Evolutionary conservation across 2,329 filamentous ascomycete species (phyloP).

Genomic region (Xylaria sp.): DNA sequence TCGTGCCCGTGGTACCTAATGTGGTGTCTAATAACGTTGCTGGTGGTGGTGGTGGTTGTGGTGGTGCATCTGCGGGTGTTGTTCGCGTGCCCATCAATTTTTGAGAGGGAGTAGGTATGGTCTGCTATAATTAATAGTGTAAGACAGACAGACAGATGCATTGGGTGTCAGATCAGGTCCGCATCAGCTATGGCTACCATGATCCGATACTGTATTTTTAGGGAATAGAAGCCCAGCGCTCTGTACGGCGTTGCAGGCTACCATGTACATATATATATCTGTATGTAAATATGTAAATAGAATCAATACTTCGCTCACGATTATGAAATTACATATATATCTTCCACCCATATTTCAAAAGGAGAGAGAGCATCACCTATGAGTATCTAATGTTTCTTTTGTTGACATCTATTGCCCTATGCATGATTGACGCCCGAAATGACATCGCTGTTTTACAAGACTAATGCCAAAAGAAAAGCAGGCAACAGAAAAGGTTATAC

Average conservation of each 20-base stretch:
- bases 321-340: no score
- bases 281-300: not conserved
- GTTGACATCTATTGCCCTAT: constrained; percentile 21
- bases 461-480: not conserved
- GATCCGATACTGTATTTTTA: not conserved
- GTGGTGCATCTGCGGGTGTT: not conserved
- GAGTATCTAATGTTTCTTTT: no score
- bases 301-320: not conserved
- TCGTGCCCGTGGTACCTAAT: constrained; percentile 30
- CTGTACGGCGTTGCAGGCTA: no score
- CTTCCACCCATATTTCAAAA: no score
- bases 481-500: not conserved
- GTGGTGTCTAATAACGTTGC: constrained; percentile 7
- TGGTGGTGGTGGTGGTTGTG: no score
- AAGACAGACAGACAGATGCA: not conserved
- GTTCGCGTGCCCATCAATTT: constrained; percentile 41
- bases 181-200: no score
- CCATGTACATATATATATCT: not conserved
- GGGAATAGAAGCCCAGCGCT: not conserved
- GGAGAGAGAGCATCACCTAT: no score
- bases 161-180: not conserved
- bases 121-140: not conserved
- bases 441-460: constrained; percentile 13
- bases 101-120: constrained; percentile 10
- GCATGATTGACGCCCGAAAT: constrained; percentile 3